These are phyloP conservation scores for Sordaria brevicollis DNA, from an alignment of 495 filamentous ascomycete genomes.

Conservation along the genomic window DNA sequence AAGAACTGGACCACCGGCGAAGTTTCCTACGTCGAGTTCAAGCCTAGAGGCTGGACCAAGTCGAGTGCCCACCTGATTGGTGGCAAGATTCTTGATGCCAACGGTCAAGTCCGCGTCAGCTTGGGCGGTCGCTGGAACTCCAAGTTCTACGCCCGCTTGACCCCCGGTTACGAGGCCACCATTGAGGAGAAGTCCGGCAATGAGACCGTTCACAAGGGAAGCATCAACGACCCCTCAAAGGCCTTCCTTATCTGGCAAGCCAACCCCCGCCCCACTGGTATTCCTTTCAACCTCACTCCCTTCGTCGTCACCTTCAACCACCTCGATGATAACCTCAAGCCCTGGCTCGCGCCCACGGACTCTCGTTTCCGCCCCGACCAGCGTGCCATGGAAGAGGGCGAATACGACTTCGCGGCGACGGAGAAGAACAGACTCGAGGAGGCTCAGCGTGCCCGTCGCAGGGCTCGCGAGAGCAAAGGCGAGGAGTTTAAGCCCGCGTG, in stretches of 20 bases:
- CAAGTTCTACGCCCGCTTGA: conserved; percentile 87
- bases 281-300: conserved; percentile 95
- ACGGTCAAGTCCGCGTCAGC: conserved; percentile 69
- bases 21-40: conserved; percentile 85
- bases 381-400: conserved; percentile 96
- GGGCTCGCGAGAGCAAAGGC: conserved; percentile 62
- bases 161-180: conserved; percentile 75
- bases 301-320: conserved; percentile 93
- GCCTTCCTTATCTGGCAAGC: conserved; percentile 91
- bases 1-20: conserved; percentile 96
- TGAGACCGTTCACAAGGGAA: conserved; percentile 24
- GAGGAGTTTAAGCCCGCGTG: conserved; percentile 77
- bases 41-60: conserved; percentile 88
- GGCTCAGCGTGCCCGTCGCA: conserved; percentile 70
- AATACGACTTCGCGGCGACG: conserved; percentile 81
- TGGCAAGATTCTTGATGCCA: conserved; percentile 69
- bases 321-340: conserved; percentile 60
- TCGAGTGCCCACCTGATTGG: conserved; percentile 77
- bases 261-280: conserved; percentile 65
- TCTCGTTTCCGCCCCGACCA: conserved; percentile 87
- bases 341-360: conserved; percentile 80
- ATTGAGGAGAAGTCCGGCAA: conserved; percentile 45
- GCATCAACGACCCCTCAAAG: conserved; percentile 46
- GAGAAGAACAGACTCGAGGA: conserved; percentile 97
- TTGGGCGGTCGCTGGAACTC: conserved; percentile 96